Evolutionary conservation across 352 stramenopile species (phyloP), one percentile per base, ranked within the genome.

Genomic region (Phytophthora sp.): DNA sequence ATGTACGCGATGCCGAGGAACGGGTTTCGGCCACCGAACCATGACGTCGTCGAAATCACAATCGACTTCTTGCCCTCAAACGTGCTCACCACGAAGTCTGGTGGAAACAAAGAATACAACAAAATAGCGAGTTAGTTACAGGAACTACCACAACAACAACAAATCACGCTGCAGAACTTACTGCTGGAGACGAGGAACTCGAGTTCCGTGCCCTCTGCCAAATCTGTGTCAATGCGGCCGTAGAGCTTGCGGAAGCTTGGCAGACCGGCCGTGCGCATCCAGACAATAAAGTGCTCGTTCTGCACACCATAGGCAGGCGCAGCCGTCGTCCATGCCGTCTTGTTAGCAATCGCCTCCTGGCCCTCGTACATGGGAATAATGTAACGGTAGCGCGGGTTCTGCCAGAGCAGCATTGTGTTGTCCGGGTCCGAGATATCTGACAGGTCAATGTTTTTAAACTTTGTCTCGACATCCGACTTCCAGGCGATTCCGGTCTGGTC

Each of bases 281-380:
- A 99, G 16, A 99, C 97, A 42, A 99, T 98, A 81, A 99, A 99
- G 78, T 99, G 98, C 78, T 99, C 98, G 77, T 99, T 96, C 60
- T 97, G 90, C 8, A 99, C 97, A 31, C 96, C 96, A 56, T 74
- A 94, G n/a, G 80, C 75, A 23, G 79, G 64, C 23, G 82, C 71
- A 12, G 46, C 35, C 5, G 74, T 85, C 16, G 87, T 95, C 87
- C 87, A 95, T 45, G 86, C 85, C 21, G 87, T 95, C 77, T 86
- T 80, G 66, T 95, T 95, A 12, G 80, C 68, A 45, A 88, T 78
- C 7, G 83, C 31, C 12, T 66, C 51, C 64, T 93, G 79, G 8
- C 74, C 74, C 15, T 70, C 49, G 66, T 79, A 79, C 74, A 80
- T 89, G n/a, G 85, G 87, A 49, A 95, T 88, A 42, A 95, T 69